Percentiles rank a stretch among this genome's conserved stretches.
phyloP scores from a whole-genome alignment of 176 grass and related monocot species.

The Rhynchospora pubera region DNA sequence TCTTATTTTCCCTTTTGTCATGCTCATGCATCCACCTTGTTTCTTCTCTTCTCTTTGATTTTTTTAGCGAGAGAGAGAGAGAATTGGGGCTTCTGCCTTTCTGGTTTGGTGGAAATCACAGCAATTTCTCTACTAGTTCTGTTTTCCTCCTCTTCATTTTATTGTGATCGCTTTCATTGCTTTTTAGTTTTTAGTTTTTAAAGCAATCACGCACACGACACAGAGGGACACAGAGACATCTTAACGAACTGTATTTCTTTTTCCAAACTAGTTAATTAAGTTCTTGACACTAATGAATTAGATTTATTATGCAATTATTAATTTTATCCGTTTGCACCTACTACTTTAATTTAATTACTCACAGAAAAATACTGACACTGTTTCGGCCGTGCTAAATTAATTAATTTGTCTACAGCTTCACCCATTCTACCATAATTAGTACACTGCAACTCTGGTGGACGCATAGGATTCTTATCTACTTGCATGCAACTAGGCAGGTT shows the following conservation, averaged over 20 bases:
- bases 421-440: background rate
- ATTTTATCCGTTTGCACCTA: background rate
- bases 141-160: background rate
- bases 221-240: background rate
- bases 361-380: background rate
- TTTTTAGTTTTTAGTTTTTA: background rate
- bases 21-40: background rate
- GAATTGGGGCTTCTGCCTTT: background rate
- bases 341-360: background rate
- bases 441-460: background rate
- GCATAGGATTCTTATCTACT: constrained; percentile 13
- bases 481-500: background rate
- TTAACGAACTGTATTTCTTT: background rate
- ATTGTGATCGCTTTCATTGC: background rate
- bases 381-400: background rate
- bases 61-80: background rate
- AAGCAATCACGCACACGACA: constrained; percentile 3
- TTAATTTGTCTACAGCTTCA: background rate
- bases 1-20: background rate
- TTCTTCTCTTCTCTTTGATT: background rate
- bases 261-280: background rate
- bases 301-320: background rate
- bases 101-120: background rate
- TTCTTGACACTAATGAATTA: background rate
- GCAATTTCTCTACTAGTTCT: too few relatives aligned